Evolutionary conservation across 768 basidiomycete genomes (phyloP), one percentile per base, ranked within the genome.

Genomic region (Hirschioporus abietinus): DNA sequence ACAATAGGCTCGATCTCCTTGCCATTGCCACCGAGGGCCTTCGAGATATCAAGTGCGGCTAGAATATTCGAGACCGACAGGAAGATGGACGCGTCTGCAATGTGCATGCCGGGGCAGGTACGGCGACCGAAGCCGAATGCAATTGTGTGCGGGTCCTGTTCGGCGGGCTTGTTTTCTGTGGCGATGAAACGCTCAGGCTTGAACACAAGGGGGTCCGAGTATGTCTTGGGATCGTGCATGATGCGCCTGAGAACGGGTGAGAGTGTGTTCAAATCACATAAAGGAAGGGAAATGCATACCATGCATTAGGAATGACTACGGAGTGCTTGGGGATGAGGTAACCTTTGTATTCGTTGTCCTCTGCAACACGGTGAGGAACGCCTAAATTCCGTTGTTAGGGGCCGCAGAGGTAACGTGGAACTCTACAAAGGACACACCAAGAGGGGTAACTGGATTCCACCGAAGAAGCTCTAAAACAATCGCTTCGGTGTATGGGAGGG

Each of bases 11-110:
- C 87, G 71, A 77, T 79, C 67, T 61, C 76, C 1, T 76, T 74
- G 3, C 88, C 88, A 7, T 74, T 71, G 35, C 81, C 81, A 63
- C 87, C 86, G 24, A 79, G 72, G n/a, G 83, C 76, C 73, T 83
- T 77, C 58, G 62, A 65, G 61, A 82, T 78, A 17, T 70, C 69
- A 68, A 81, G 79, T 1, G 75, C 64, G 1, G 79, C 76, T 27
- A 82, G 72, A 12, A 71, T 73, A 27, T 77, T 77, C 4, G 79
- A 76, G 15, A 77, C 73, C 72, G 77, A 78, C 27, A 82, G 18
- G 18, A 72, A 76, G 3, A 77, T 65, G 2, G 78, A 80, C 0
- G 78, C 74, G 23, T 82, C 79, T 5, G 79, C 83, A 52, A 86
- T 70, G 60, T 79, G 65, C 26, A 76, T 72, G 7, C 83, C 84